Evolutionary conservation across 108 stramenopile genomes (phyloP).

Genomic region (Mediolabrus comicus): DNA sequence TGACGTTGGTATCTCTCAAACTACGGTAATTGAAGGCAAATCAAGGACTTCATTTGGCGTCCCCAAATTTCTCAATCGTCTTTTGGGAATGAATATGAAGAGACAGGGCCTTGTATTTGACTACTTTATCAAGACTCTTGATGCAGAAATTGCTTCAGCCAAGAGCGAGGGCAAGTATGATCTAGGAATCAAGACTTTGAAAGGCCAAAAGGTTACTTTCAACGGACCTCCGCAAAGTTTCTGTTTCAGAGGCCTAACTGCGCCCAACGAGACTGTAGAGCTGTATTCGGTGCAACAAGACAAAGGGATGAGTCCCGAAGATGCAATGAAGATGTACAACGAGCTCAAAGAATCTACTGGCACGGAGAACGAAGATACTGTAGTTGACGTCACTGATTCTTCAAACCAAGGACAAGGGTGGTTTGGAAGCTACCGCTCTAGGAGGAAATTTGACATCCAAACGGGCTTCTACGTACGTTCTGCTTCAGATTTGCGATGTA

Average conservation of each 20-base stretch:
- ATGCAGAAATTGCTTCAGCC: slow-evolving; percentile 3
- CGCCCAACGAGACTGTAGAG: slow-evolving; percentile 6
- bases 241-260: slow-evolving; percentile 5
- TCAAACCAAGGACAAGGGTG: background rate
- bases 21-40: background rate
- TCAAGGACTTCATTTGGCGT: background rate
- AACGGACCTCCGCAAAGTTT: background rate
- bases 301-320: background rate
- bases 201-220: slow-evolving; percentile 3
- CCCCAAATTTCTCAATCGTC: slow-evolving; percentile 13
- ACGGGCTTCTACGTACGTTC: background rate
- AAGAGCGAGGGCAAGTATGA: slow-evolving; percentile 2
- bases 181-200: slow-evolving; percentile 3
- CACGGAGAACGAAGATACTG: background rate
- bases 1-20: slow-evolving; percentile 4
- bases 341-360: background rate
- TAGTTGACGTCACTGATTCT: background rate
- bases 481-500: too few relatives aligned
- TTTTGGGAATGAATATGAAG: slow-evolving; percentile 7
- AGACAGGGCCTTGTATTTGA: slow-evolving; percentile 1
- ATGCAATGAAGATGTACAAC: background rate
- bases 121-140: background rate
- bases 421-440: background rate
- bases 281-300: background rate
- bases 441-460: background rate